These are phyloP conservation scores for Alnus rubra DNA, from an alignment of 306 rosid species.

Conservation along the genomic window DNA sequence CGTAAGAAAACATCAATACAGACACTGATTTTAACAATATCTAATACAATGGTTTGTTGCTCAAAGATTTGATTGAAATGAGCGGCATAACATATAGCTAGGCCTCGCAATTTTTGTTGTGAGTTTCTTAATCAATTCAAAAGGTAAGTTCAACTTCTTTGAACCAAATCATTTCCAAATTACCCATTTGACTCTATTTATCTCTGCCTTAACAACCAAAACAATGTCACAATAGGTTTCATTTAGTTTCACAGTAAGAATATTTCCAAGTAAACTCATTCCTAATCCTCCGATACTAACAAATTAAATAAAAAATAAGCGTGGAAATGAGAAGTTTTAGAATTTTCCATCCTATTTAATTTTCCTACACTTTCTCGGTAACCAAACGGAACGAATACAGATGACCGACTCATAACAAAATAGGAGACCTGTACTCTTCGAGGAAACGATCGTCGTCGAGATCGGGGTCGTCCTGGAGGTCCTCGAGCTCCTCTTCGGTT, in stretches of 20 bases:
- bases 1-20: conserved; percentile 8
- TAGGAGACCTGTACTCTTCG: conserved; percentile 66
- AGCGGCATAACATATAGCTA: neutral
- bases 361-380: neutral
- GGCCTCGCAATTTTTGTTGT: neutral
- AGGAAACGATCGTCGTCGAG: conserved; percentile 88
- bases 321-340: neutral
- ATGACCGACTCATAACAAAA: neutral
- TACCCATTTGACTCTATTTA: neutral
- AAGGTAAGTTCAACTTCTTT: neutral
- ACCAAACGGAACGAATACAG: neutral
- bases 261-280: neutral
- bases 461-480: conserved; percentile 74
- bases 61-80: too few relatives aligned
- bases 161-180: neutral
- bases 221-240: neutral
- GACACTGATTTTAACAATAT: neutral
- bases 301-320: too few relatives aligned
- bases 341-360: neutral
- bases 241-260: neutral
- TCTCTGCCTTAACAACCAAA: neutral
- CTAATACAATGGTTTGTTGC: neutral
- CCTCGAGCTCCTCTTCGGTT: conserved; percentile 76
- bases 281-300: neutral
- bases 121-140: neutral